These are phyloP conservation scores for Botrytis hyacinthi DNA, from an alignment of 2,329 filamentous ascomycete species.

Conservation along the genomic window DNA sequence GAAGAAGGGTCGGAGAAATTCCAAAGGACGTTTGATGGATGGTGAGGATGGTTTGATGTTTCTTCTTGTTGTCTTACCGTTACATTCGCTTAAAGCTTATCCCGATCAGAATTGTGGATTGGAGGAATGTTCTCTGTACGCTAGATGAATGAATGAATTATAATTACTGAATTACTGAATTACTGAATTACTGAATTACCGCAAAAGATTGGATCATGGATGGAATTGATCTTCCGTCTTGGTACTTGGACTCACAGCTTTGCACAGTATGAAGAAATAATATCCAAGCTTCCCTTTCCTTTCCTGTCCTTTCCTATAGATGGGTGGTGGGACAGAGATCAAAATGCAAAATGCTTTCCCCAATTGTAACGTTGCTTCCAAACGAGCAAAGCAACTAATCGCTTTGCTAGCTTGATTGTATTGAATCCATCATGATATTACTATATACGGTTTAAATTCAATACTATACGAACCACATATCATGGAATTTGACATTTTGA, in stretches of 20 bases:
- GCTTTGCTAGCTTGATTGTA: background rate
- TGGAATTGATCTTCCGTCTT: background rate
- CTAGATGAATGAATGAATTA: background rate
- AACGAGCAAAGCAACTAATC: background rate
- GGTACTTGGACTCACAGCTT: background rate
- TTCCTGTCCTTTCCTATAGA: too few species aligned
- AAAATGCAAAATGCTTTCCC: background rate
- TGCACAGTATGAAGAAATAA: background rate
- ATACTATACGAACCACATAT: background rate
- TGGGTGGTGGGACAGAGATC: background rate
- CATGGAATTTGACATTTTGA: background rate
- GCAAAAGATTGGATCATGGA: background rate
- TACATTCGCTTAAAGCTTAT: constrained; percentile 10
- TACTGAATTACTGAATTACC: background rate
- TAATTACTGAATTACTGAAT: too few species aligned
- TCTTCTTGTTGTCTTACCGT: constrained; percentile 3
- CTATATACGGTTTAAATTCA: background rate
- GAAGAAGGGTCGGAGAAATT: background rate
- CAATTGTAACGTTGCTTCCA: constrained; percentile 20
- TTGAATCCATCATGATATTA: background rate
- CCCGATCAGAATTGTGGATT: background rate
- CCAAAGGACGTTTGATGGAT: background rate
- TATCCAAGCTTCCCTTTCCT: background rate
- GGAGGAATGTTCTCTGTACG: background rate
- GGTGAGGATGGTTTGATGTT: background rate